Conservation (phyloP, 1,284 basidiomycete species). For the Phaffia rhodozyma region DNA sequence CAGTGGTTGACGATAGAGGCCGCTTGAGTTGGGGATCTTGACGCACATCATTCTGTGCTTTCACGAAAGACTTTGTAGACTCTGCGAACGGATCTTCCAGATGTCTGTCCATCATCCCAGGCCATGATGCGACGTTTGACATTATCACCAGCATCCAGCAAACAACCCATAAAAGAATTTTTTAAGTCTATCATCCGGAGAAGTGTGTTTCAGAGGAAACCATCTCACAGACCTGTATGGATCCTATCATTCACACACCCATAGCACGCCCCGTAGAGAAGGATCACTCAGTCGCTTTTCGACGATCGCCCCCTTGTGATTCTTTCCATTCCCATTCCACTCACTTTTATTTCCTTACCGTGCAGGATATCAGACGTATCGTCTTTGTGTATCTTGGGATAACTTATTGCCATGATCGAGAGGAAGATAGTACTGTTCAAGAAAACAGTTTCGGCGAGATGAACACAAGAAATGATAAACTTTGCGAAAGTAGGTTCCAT, state of each 20-base stretch:
- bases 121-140: neutral
- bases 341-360: slow-evolving; percentile 7
- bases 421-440: too few relatives aligned
- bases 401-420: neutral
- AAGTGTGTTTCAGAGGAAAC: too few relatives aligned
- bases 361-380: neutral
- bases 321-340: neutral
- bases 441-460: too few relatives aligned
- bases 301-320: neutral
- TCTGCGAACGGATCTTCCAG: slow-evolving; percentile 16
- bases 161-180: neutral
- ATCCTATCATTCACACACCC: neutral
- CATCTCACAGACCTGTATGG: slow-evolving; percentile 1
- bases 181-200: too few relatives aligned
- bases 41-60: slow-evolving; percentile 14
- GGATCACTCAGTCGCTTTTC: too few relatives aligned
- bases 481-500: too few relatives aligned
- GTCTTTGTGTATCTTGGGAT: slow-evolving; percentile 7
- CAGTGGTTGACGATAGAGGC: neutral
- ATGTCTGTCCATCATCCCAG: neutral
- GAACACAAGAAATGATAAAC: too few relatives aligned
- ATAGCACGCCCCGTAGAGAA: too few relatives aligned
- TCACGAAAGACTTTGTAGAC: slow-evolving; percentile 9
- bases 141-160: too few relatives aligned
- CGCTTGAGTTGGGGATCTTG: neutral